Evolutionary conservation across 805 yeast species (phyloP).

Genomic region (Yamadazyma paraphyllophila): DNA sequence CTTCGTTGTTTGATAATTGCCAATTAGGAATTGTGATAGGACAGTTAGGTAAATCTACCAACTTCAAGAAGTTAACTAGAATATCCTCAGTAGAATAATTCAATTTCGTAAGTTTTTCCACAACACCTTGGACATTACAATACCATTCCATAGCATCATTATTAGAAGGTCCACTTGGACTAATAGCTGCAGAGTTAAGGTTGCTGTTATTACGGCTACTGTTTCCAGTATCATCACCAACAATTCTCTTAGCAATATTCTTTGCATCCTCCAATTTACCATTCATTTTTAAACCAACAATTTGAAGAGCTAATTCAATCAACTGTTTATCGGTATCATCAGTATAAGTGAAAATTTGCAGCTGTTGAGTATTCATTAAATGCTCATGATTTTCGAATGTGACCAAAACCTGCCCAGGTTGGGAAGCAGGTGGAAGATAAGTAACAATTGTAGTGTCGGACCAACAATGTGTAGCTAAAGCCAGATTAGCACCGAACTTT

Average conservation of each 20-base stretch:
- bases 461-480: constrained; percentile 93
- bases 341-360: constrained; percentile 79
- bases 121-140: constrained; percentile 50
- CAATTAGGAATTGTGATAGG: constrained; percentile 65
- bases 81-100: constrained; percentile 49
- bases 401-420: constrained; percentile 89
- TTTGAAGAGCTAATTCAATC: constrained; percentile 92
- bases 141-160: constrained; percentile 40
- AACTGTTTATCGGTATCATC: constrained; percentile 95
- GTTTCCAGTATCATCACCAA: constrained; percentile 53
- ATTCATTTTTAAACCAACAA: constrained; percentile 95
- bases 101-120: constrained; percentile 45
- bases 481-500: constrained; percentile 79
- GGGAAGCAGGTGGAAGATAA: constrained; percentile 85
- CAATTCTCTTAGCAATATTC: constrained; percentile 87
- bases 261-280: constrained; percentile 94
- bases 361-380: constrained; percentile 32
- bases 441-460: constrained; percentile 91
- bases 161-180: constrained; percentile 9
- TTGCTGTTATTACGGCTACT: constrained; percentile 1
- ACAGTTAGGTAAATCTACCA: constrained; percentile 66
- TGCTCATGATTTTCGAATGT: constrained; percentile 61
- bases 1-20: constrained; percentile 77
- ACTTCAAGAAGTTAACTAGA: constrained; percentile 47
- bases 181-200: constrained; percentile 23